Evolutionary conservation across 2,329 filamentous ascomycete species (phyloP).

Genomic region (Fusarium chuoi): DNA sequence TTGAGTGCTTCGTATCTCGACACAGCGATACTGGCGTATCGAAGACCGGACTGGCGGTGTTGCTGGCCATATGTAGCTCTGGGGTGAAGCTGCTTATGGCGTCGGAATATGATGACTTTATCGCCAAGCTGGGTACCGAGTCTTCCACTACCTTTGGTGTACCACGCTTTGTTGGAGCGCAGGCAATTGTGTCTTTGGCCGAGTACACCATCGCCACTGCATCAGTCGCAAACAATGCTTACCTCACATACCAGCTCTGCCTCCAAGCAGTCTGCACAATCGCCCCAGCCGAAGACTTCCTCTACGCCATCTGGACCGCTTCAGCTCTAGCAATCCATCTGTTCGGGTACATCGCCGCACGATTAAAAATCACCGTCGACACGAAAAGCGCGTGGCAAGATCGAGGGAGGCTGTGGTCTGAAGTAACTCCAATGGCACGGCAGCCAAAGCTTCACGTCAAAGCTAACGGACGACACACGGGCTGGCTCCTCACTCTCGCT

Average conservation of each 20-base stretch:
- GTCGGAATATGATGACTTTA: constrained; percentile 12
- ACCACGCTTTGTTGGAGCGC: neutral
- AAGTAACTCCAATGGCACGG: constrained; percentile 12
- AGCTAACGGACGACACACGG: neutral
- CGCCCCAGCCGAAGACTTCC: constrained; percentile 20
- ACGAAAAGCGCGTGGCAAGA: neutral
- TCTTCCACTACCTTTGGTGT: constrained; percentile 1
- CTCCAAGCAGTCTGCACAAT: constrained; percentile 29
- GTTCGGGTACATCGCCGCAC: neutral
- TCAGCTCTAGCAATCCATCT: constrained; percentile 4
- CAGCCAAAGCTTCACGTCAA: constrained; percentile 1
- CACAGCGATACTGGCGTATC: constrained; percentile 30
- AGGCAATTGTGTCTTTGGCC: neutral
- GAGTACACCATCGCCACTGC: constrained; percentile 13
- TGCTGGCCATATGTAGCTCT: constrained; percentile 31
- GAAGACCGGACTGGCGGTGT: constrained; percentile 32
- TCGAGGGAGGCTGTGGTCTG: neutral
- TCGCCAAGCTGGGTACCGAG: neutral
- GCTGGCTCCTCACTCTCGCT: constrained; percentile 13
- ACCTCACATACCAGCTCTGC: constrained; percentile 26
- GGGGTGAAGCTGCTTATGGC: constrained; percentile 17
- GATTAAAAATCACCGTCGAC: neutral
- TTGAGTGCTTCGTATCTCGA: constrained; percentile 35
- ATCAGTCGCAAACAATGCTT: constrained; percentile 24
- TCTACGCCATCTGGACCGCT: constrained; percentile 19